Evolutionary conservation across 108 stramenopile species (phyloP), one percentile per base, ranked within the genome.

Genomic region (Nannochloropsis gaditana): DNA sequence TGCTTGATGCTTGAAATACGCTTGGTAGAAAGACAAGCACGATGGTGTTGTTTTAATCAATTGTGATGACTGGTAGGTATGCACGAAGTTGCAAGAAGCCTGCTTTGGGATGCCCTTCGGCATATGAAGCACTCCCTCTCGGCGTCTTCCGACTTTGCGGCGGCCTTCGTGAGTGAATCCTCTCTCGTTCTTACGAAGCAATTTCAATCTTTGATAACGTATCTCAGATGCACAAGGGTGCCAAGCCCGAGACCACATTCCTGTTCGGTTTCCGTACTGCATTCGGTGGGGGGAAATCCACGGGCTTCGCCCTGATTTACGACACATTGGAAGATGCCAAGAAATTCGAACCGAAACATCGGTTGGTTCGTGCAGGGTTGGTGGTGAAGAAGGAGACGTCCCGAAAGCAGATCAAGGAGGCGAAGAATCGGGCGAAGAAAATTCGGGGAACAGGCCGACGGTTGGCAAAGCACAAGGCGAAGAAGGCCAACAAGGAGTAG

Each of bases 341-440:
- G 84, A 98, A 99, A 90, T 96, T 96, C 86, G 97, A 99, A 91
- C 97, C 99, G 83, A 97, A 95, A 91, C 93, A 97, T 92, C 90
- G 96, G 82, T 93, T 97, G 82, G 91, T 96, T 44, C 95, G 96
- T 42, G 89, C 93, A 81, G 98, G 98, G 88, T 79, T 96, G 41
- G 83, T 84, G 83, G 93, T 93, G 86, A 93, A 93, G 93, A 93
- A 93, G 87, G 97, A 99, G 90, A 90, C 91, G 83, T 95, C 94
- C 85, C 92, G 99, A 79, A 99, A 97, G 93, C 96, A 96, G 80
- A 96, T 97, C 89, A 98, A 98, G 95, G 97, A 97, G 91, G 95
- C 95, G 86, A 99, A 99, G 96, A 98, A 99, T 92, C 95, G 96
- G 91, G 94, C 92, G 79, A 93, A 94, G 94, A 99, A 99, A 96